Base-by-base conservation (phyloP, 441 rosid species). In the Gossypium trilobum region DNA sequence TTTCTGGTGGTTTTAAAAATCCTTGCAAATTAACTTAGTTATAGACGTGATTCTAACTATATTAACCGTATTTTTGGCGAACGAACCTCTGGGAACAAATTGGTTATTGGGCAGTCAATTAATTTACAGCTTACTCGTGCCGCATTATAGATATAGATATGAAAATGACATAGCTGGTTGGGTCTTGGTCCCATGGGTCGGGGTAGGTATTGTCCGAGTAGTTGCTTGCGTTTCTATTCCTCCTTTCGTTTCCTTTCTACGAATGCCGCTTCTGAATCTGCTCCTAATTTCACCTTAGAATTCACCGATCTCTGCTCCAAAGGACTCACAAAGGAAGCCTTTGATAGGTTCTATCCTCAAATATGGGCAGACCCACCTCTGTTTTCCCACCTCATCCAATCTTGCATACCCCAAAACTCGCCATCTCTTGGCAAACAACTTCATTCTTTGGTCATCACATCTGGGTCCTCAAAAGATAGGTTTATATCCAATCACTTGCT, bases 401-500 rank as follows among this genome's bases (percentile, higher is more conserved):
- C 92, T 20, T 87, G 85, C 82, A 71, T 81, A 14, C 76, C 66
- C 31, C 66, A 46, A 44, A 76, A 82, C 59, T 90, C 86, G 0
- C 75, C 83, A 8, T 71, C 78, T 1, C 23, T 80, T 1, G 92
- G 83, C 3, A 87, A 82, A 71, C 90, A 93, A 84, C 85, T 93
- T 1, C 97, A 91, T 73, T 83, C 83, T 39, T 81, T 88, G 73
- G 80, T 84, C 4, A 63, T 90, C 68, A 82, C 88, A 60, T 87
- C 90, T 17, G 98, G 98, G 68, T 83, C 83, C 79, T 84, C 82
- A 6, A 74, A 75, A 5, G 85, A 89, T 78, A 86, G 84, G 78
- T 93, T 91, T 74, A 75, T 88, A n/a, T 75, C 83, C 69, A 91
- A 93, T 61, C 95, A 93, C 74, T 83, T 91, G 42, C 78, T 91